These are phyloP conservation scores for Stylonectria norvegica DNA, from an alignment of 2,329 filamentous ascomycete genomes.

Conservation along the genomic window DNA sequence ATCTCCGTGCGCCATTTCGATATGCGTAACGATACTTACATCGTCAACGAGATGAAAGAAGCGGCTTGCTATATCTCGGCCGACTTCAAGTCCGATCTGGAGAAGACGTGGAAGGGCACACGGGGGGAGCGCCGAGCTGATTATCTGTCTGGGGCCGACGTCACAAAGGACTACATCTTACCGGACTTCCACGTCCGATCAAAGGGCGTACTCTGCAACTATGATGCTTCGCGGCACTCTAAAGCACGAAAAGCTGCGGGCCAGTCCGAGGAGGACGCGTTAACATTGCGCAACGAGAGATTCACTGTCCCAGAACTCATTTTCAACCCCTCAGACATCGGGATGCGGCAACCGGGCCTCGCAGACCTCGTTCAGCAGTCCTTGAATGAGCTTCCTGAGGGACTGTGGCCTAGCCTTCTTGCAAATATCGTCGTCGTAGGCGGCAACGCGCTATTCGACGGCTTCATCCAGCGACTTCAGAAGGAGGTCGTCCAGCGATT, in stretches of 20 bases:
- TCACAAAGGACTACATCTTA: conserved; percentile 88
- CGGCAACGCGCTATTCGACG: conserved; percentile 75
- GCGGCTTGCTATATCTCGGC: conserved; percentile 76
- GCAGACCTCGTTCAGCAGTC: conserved; percentile 80
- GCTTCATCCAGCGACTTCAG: conserved; percentile 77
- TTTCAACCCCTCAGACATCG: conserved; percentile 82
- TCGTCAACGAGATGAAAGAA: conserved; percentile 97
- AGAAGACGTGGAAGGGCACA: conserved; percentile 78
- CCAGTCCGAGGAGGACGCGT: conserved; percentile 63
- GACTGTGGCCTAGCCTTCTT: conserved; percentile 77
- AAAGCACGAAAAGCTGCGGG: conserved; percentile 45
- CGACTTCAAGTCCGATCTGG: conserved; percentile 74
- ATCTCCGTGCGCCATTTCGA: conserved; percentile 91
- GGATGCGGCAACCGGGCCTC: conserved; percentile 77
- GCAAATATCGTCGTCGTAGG: conserved; percentile 88
- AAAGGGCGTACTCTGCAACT: conserved; percentile 70
- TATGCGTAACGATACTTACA: conserved; percentile 88
- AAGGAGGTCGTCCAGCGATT: conserved; percentile 68
- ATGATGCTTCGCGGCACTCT: conserved; percentile 65
- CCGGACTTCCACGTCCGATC: conserved; percentile 67
- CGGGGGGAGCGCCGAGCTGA: conserved; percentile 52
- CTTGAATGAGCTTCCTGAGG: conserved; percentile 70
- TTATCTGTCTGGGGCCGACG: conserved; percentile 51
- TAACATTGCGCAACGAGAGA: conserved; percentile 87
- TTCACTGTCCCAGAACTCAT: conserved; percentile 87